Evolutionary conservation across 2,329 filamentous ascomycete species (phyloP).

Genomic region (Pyricularia grisea): DNA sequence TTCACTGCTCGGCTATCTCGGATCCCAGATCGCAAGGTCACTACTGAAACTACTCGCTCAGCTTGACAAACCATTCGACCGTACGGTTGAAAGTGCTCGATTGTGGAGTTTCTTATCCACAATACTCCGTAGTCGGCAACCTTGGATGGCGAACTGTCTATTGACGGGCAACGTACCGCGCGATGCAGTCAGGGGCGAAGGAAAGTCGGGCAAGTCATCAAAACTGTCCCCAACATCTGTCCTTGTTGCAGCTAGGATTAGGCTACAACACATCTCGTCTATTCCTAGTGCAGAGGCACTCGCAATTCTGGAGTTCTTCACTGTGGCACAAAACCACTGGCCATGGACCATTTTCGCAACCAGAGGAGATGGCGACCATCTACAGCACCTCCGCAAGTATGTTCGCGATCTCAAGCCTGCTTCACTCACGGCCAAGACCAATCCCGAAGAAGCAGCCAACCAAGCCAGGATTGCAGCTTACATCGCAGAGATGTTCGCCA

Average conservation of each 20-base stretch:
- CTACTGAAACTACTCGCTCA: constrained; percentile 72
- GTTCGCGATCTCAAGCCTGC: constrained; percentile 49
- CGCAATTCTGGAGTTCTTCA: constrained; percentile 77
- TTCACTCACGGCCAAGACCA: constrained; percentile 40
- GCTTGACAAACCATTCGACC: constrained; percentile 65
- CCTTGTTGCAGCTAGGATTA: constrained; percentile 62
- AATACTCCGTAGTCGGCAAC: constrained; percentile 81
- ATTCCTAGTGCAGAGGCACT: constrained; percentile 58
- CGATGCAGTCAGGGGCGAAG: constrained; percentile 49
- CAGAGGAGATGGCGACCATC: constrained; percentile 63
- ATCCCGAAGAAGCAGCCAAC: constrained; percentile 46
- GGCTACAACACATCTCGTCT: constrained; percentile 55
- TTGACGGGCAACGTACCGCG: constrained; percentile 81
- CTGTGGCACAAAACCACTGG: constrained; percentile 88
- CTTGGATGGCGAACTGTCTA: constrained; percentile 91
- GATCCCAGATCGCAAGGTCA: constrained; percentile 70
- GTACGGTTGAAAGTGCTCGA: constrained; percentile 52
- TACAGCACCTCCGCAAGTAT: constrained; percentile 63
- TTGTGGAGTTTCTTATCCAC: constrained; percentile 83
- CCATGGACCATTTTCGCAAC: constrained; percentile 83
- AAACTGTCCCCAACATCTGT: constrained; percentile 51
- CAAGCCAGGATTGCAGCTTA: constrained; percentile 69
- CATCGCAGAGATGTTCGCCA: constrained; percentile 78
- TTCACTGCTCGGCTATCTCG: constrained; percentile 88
- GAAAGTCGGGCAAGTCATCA: constrained; percentile 41